These are phyloP conservation scores for Lactarius hatsudake DNA, from an alignment of 768 basidiomycete species.

Conservation along the genomic window DNA sequence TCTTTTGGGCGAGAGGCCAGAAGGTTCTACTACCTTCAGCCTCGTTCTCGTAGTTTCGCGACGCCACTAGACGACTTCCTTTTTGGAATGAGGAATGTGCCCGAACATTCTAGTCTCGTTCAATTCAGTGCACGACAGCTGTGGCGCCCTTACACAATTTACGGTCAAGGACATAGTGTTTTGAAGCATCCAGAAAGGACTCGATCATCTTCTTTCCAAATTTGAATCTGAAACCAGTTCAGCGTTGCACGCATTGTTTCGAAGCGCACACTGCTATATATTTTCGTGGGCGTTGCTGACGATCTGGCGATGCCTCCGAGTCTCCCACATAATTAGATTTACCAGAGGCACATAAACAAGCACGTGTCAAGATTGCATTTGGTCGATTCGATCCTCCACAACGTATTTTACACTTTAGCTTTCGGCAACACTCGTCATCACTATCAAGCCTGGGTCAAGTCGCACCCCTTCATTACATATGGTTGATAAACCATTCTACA, in stretches of 20 bases:
- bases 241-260: not conserved
- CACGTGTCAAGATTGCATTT: not conserved
- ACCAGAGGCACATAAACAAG: not conserved
- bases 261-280: not conserved
- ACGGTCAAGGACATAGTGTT: not conserved
- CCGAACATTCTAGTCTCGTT: not conserved
- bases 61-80: not conserved
- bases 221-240: not conserved
- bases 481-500: conserved; percentile 38
- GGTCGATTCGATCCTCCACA: not conserved
- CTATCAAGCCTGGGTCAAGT: not conserved
- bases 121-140: not conserved
- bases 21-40: not conserved
- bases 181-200: not conserved
- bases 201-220: not conserved
- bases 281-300: not conserved
- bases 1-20: not conserved
- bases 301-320: not conserved
- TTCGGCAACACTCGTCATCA: not conserved
- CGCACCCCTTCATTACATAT: conserved; percentile 26
- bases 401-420: not conserved
- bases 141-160: not conserved
- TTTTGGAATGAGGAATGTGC: not conserved
- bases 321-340: not conserved
- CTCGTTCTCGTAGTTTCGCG: conserved; percentile 4